Conservation (phyloP, 2,329 filamentous ascomycete genomes). For the Remersonia thermophila region DNA sequence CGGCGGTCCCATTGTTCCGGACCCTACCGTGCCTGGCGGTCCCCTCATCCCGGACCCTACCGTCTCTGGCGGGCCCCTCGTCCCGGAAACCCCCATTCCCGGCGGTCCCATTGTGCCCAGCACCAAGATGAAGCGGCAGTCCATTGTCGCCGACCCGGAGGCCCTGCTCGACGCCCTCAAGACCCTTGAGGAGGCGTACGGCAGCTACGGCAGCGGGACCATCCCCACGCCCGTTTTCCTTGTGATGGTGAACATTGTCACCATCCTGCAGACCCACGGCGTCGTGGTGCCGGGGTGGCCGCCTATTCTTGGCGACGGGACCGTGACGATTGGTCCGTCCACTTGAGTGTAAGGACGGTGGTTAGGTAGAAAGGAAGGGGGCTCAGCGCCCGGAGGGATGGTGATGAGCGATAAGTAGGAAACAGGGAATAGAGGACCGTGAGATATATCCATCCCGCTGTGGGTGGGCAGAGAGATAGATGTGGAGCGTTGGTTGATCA, state of each 20-base stretch:
- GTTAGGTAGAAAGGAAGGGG: not conserved
- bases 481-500: no score
- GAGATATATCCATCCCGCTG: no score
- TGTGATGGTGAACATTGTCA: slow-evolving; percentile 18
- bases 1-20: slow-evolving; percentile 20
- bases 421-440: no score
- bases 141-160: slow-evolving; percentile 4
- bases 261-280: slow-evolving; percentile 16
- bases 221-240: slow-evolving; percentile 16
- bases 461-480: no score
- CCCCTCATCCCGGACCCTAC: slow-evolving; percentile 19
- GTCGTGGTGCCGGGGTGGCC: slow-evolving; percentile 18
- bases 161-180: slow-evolving; percentile 14
- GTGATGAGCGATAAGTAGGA: not conserved
- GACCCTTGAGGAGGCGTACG: slow-evolving; percentile 16
- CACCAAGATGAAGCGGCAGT: not conserved
- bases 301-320: slow-evolving; percentile 12
- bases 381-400: not conserved
- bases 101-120: no score
- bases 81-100: not conserved
- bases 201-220: slow-evolving; percentile 11
- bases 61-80: slow-evolving; percentile 19
- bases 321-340: slow-evolving; percentile 12
- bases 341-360: not conserved
- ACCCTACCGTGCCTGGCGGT: slow-evolving; percentile 21